Base-by-base conservation (phyloP, 2,329 filamentous ascomycete genomes). In the Trichoderma lentiforme region DNA sequence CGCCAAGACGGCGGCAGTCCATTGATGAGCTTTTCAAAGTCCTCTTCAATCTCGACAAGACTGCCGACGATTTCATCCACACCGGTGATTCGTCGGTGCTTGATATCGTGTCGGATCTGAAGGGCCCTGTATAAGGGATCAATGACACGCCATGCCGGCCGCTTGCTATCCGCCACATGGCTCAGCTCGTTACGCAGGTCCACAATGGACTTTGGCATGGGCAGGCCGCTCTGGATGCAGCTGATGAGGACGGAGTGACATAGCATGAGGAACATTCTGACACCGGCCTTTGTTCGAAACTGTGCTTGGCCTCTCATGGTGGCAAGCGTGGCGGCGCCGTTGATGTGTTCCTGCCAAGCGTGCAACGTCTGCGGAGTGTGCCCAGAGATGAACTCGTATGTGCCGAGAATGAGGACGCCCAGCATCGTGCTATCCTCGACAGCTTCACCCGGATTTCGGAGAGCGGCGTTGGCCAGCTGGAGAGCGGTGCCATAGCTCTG, bases 331-430 rank as follows among this genome's bases (percentile, higher is more conserved):
- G 84, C 84, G 2, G 87, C 87, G 11, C 86, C 87, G 62, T 84
- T 84, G 47, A 88, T 81, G 74, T 89, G 87, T 67, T 86, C 80
- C 71, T 86, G 83, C 84, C 86, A 89, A 12, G 85, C 85, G 67
- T 81, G 79, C 74, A 87, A 80, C 0, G 85, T 87, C 67, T 83
- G 81, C 8, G 81, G 78, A 7, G 81, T 83, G 24, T 80, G 81
- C 18, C 86, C 86, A 12, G 85, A 84, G 72, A 88, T 81, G 74
- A 85, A 86, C 77, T 89, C 87, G 73, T 86, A 89, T 5, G 87
- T 84, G 57, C 86, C 84, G 6, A 89, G 81, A 60, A 89, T 84
- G 61, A 89, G 81, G 18, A 89, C 84, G 0, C 81, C 83, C 36
- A 85, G 83, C 82, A 89, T 84, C 0, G 87, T 89, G 56, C 82